Evolutionary conservation across 2,329 filamentous ascomycete genomes (phyloP).

Genomic region (Neonectria faginata): DNA sequence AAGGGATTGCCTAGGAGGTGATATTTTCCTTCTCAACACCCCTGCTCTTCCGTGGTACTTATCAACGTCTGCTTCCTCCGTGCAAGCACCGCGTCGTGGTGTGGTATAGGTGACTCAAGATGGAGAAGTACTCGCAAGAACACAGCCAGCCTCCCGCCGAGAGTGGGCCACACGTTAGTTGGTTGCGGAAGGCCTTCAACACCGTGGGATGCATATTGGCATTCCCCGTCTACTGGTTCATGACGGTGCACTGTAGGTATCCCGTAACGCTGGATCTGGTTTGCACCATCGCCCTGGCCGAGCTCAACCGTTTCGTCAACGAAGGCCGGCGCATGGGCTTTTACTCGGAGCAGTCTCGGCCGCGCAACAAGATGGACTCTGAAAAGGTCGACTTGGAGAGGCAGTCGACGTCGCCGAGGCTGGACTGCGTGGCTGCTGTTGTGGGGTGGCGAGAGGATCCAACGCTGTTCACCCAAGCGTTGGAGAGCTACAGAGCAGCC

Average conservation of each 20-base stretch:
- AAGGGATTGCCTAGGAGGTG: too few species aligned
- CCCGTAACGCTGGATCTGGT: slow-evolving; percentile 41
- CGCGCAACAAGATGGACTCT: slow-evolving; percentile 20
- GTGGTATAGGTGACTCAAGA: neutral
- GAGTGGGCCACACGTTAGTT: slow-evolving; percentile 26
- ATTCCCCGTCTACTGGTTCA: slow-evolving; percentile 35
- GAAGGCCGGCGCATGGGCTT: slow-evolving; percentile 36
- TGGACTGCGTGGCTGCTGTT: slow-evolving; percentile 41
- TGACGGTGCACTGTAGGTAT: slow-evolving; percentile 38
- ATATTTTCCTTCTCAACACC: neutral
- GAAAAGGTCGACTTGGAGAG: slow-evolving; percentile 32
- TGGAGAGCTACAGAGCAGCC: slow-evolving; percentile 40
- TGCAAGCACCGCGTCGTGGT: neutral
- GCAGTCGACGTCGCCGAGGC: slow-evolving; percentile 13
- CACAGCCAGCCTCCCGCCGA: slow-evolving; percentile 5
- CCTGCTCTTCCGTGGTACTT: neutral
- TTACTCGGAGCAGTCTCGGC: slow-evolving; percentile 22
- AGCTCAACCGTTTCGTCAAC: slow-evolving; percentile 40
- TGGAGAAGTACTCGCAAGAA: slow-evolving; percentile 3
- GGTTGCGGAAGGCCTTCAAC: slow-evolving; percentile 34
- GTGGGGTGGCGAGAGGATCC: slow-evolving; percentile 45
- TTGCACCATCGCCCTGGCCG: slow-evolving; percentile 36
- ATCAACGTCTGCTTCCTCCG: neutral
- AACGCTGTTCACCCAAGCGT: slow-evolving; percentile 35
- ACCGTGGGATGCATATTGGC: slow-evolving; percentile 35